Percentiles rank a stretch among this genome's conserved stretches.
phyloP scores from a whole-genome alignment of 257 asterid genomes.

The Plantago ovata region DNA sequence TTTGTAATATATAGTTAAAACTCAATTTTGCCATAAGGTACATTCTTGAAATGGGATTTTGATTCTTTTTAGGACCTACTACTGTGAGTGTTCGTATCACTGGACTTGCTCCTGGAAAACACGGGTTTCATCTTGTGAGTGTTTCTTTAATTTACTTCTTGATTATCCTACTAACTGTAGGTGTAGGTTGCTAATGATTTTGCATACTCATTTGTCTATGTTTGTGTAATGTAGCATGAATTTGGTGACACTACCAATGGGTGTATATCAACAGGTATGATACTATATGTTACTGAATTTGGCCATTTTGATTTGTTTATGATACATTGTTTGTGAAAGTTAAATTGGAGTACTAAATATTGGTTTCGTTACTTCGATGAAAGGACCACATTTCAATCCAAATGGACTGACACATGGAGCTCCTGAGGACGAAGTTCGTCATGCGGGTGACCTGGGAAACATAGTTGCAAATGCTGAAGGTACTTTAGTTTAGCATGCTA shows the following conservation, averaged over 20 bases:
- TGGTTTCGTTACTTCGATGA: constrained; percentile 13
- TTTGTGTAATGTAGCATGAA: constrained; percentile 61
- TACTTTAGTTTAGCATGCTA: constrained; percentile 25
- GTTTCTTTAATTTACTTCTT: neutral
- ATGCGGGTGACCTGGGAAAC: constrained; percentile 99
- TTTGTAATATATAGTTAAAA: neutral
- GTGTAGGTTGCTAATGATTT: neutral
- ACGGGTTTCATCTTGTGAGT: constrained; percentile 92
- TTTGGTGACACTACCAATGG: constrained; percentile 98
- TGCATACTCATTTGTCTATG: neutral
- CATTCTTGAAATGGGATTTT: constrained; percentile 8
- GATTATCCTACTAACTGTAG: constrained; percentile 8
- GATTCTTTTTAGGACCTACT: constrained; percentile 61
- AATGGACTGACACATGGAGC: constrained; percentile 82
- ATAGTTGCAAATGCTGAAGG: constrained; percentile 91
- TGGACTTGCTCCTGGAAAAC: constrained; percentile 91
- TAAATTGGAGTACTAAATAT: constrained; percentile 8
- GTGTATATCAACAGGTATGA: constrained; percentile 90
- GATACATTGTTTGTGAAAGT: constrained; percentile 7
- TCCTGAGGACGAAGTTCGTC: constrained; percentile 88
- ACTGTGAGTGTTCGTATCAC: constrained; percentile 75
- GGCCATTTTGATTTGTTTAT: constrained; percentile 7
- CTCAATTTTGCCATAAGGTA: neutral
- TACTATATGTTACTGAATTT: no score
- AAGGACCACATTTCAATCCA: constrained; percentile 95